Percentiles rank a stretch among this genome's conserved stretches.
These are phyloP conservation scores for Corynespora cassiicola DNA, from an alignment of 2,329 filamentous ascomycete genomes.

Conservation along the genomic window DNA sequence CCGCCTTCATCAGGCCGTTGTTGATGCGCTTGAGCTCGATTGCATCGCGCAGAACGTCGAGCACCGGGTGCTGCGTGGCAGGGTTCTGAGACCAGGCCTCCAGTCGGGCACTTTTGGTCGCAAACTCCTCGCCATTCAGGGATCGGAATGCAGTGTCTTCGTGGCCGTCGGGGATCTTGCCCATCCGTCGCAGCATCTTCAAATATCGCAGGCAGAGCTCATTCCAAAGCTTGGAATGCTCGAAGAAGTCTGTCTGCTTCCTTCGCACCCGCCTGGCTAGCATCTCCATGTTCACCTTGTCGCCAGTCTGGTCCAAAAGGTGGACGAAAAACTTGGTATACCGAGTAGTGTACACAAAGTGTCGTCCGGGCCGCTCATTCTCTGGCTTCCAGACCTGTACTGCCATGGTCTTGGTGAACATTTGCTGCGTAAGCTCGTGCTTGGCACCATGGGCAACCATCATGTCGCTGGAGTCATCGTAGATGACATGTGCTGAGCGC, in stretches of 20 bases:
- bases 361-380: constrained; percentile 80
- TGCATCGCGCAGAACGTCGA: constrained; percentile 70
- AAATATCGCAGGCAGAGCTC: constrained; percentile 66
- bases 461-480: constrained; percentile 61
- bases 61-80: constrained; percentile 53
- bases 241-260: constrained; percentile 76
- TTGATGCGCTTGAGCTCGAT: constrained; percentile 81
- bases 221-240: constrained; percentile 69
- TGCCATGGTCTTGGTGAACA: constrained; percentile 94
- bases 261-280: constrained; percentile 81
- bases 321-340: constrained; percentile 84
- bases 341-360: constrained; percentile 89
- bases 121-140: constrained; percentile 70
- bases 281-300: constrained; percentile 77
- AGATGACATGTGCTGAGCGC: constrained; percentile 70
- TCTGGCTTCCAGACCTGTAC: constrained; percentile 97
- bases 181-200: constrained; percentile 63
- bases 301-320: constrained; percentile 75
- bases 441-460: constrained; percentile 68
- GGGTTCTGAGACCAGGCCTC: constrained; percentile 64
- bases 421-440: constrained; percentile 79
- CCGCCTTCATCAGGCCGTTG: constrained; percentile 82
- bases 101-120: constrained; percentile 63
- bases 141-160: constrained; percentile 71
- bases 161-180: constrained; percentile 64